Evolutionary conservation across 768 basidiomycete genomes (phyloP).

Genomic region (Suillus ampliporus): DNA sequence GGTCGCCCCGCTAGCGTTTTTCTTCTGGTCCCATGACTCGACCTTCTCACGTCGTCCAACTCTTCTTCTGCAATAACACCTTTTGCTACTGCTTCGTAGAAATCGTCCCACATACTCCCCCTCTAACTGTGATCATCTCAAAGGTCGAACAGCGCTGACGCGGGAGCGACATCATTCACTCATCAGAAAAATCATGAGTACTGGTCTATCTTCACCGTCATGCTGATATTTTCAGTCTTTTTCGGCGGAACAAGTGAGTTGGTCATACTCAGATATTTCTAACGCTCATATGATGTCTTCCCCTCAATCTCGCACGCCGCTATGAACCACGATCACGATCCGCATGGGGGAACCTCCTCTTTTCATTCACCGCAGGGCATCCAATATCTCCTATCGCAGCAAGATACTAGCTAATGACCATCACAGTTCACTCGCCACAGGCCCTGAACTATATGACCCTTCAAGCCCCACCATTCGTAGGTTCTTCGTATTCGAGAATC

Average conservation of each 20-base stretch:
- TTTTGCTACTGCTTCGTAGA: not conserved
- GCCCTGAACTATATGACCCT: not conserved
- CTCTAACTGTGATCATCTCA: not conserved
- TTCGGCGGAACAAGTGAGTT: not conserved
- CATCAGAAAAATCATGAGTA: no score
- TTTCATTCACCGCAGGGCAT: not conserved
- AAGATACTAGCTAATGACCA: not conserved
- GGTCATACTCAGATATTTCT: not conserved
- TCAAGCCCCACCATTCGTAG: not conserved
- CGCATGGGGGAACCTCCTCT: not conserved
- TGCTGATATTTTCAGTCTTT: not conserved
- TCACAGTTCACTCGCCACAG: not conserved
- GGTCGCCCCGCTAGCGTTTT: slow-evolving; percentile 4
- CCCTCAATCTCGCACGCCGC: not conserved
- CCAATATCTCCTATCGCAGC: not conserved
- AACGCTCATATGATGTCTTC: not conserved
- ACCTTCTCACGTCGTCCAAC: not conserved
- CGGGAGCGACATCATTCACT: not conserved
- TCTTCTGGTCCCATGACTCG: not conserved
- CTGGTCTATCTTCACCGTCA: not conserved
- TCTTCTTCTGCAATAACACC: not conserved
- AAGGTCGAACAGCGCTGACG: not conserved
- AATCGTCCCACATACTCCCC: not conserved
- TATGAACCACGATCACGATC: not conserved
- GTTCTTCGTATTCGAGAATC: not conserved